Evolutionary conservation across 768 basidiomycete species (phyloP).

Genomic region (Ramaria sp.): DNA sequence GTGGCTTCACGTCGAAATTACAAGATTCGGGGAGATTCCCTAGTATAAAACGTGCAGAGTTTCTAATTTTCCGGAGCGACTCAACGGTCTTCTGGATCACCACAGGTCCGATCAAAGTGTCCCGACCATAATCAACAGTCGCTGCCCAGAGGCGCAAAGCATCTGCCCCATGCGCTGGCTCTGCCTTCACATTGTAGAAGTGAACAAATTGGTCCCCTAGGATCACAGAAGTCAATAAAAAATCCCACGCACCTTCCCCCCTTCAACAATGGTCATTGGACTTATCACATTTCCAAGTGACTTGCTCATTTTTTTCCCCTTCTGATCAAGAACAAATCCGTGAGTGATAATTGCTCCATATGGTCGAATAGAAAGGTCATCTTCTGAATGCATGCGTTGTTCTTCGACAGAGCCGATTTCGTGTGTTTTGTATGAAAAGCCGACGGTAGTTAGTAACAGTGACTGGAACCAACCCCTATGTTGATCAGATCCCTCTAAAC

Average conservation of each 20-base stretch:
- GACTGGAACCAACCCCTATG: conserved; percentile 99
- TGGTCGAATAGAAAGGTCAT: conserved; percentile 28
- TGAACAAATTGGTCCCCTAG: neutral
- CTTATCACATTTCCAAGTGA: conserved; percentile 85
- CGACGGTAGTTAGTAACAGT: conserved; percentile 74
- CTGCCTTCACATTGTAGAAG: conserved; percentile 48
- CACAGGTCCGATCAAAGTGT: conserved; percentile 75
- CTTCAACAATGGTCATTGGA: conserved; percentile 70
- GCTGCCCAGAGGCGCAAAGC: conserved; percentile 86
- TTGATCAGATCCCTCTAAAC: conserved; percentile 93
- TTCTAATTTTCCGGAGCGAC: conserved; percentile 73
- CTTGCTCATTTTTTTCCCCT: conserved; percentile 97
- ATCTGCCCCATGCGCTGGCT: conserved; percentile 80
- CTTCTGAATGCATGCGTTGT: conserved; percentile 12
- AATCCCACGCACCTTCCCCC: conserved; percentile 47
- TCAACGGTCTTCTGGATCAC: conserved; percentile 68
- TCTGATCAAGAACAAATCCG: conserved; percentile 89
- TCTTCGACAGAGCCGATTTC: conserved; percentile 7
- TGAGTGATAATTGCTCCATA: conserved; percentile 85
- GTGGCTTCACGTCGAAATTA: conserved; percentile 15
- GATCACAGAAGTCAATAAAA: neutral
- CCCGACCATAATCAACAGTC: conserved; percentile 79
- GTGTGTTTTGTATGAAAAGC: conserved; percentile 15
- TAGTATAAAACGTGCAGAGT: conserved; percentile 76
- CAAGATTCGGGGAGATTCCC: conserved; percentile 50